Conservation (phyloP, 177 flowering plant genomes). For the Vitis hybrid region DNA sequence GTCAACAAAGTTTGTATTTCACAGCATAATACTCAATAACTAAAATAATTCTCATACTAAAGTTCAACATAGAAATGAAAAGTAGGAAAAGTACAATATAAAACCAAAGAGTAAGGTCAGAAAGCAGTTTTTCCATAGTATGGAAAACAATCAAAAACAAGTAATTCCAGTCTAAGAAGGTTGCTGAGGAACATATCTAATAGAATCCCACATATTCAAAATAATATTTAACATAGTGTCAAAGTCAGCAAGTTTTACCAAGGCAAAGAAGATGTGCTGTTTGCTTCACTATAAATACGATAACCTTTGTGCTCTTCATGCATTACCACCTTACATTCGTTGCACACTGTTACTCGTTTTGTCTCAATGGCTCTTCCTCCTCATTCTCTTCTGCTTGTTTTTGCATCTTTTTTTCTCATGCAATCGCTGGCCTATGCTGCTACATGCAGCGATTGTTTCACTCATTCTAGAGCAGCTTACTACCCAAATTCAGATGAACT, state of each 20-base stretch:
- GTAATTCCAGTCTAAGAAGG: constrained; percentile 24
- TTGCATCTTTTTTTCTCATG: constrained; percentile 28
- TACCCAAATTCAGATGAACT: constrained; percentile 70
- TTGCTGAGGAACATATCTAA: constrained; percentile 15
- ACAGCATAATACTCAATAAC: not conserved
- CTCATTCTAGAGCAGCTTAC: constrained; percentile 67
- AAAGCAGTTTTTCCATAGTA: not conserved
- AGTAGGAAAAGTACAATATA: not conserved
- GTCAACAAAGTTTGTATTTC: not conserved
- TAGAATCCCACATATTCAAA: constrained; percentile 10
- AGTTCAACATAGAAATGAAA: constrained; percentile 4
- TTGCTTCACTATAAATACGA: constrained; percentile 43
- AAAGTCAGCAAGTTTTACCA: constrained; percentile 30
- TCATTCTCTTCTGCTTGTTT: constrained; percentile 19
- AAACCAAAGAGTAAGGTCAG: constrained; percentile 2
- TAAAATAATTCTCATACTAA: not conserved
- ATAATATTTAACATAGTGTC: constrained; percentile 27
- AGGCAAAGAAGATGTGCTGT: not conserved
- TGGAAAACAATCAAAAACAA: constrained; percentile 2
- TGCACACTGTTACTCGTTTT: not conserved
- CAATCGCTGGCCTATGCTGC: constrained; percentile 37
- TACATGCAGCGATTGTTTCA: constrained; percentile 56
- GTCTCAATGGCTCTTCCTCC: constrained; percentile 35
- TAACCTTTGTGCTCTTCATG: constrained; percentile 12
- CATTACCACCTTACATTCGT: constrained; percentile 14